Evolutionary conservation across 2,329 filamentous ascomycete species (phyloP).

Genomic region (Lasiodiplodia theobromae): DNA sequence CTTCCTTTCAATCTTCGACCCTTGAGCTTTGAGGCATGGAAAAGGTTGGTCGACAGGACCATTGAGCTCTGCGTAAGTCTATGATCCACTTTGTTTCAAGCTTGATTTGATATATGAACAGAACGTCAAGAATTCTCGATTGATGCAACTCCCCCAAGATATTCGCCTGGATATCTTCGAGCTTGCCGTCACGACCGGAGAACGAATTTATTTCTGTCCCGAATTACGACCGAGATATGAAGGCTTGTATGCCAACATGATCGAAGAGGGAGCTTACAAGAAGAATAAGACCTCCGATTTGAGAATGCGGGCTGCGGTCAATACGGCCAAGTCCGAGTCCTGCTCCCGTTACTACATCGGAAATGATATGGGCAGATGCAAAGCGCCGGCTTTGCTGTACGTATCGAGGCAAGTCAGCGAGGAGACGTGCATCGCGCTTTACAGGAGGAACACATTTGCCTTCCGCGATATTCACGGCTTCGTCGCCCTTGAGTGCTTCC

Average conservation of each 20-base stretch:
- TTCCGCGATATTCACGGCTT: conserved; percentile 13
- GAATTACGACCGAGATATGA: neutral
- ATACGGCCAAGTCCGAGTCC: neutral
- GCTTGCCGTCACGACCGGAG: neutral
- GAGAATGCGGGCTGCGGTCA: neutral
- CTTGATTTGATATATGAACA: neutral
- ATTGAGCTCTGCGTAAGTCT: conserved; percentile 1
- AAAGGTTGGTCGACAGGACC: neutral
- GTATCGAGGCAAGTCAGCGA: neutral
- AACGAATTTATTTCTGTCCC: neutral
- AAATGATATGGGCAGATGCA: neutral
- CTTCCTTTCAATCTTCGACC: neutral
- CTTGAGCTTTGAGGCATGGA: conserved; percentile 9
- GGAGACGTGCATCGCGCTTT: neutral
- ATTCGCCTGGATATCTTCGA: neutral
- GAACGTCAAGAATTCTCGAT: neutral
- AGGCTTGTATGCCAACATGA: neutral
- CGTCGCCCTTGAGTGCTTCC: conserved; percentile 10
- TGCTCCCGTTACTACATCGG: neutral
- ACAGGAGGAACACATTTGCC: neutral
- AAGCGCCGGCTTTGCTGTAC: conserved; percentile 1
- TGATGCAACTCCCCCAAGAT: neutral
- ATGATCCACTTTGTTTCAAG: neutral
- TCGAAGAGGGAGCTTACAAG: neutral
- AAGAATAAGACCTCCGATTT: neutral